Evolutionary conservation across 163 green algal species (phyloP), one percentile per base, ranked within the genome.

Genomic region (Coccomyxa subellipsoidea): DNA sequence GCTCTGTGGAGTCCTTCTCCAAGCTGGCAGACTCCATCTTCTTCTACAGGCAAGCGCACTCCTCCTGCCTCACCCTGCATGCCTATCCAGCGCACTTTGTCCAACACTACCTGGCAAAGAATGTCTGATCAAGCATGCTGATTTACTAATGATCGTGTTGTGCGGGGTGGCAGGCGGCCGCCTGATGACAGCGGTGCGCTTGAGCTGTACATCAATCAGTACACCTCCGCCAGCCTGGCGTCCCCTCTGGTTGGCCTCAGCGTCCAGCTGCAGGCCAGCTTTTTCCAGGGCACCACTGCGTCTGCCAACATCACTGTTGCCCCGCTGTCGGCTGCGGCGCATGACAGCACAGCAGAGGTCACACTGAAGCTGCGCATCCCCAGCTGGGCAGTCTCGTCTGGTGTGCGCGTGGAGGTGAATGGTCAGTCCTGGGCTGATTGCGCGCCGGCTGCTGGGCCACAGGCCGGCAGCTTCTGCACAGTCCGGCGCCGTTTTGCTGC

Each of bases 11-110:
- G 84, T 89, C 83, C 53, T 90, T 93, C 77, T 82, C 85, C 59
- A 93, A 93, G 85, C 85, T 95, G 38, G 87, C 87, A 0, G 92
- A 94, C 81, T 92, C 86, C 34, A 92, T 95, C 71, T 95, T 89
- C 83, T 94, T 95, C 86, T 80, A 82, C 31, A 87, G 81, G 84
- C 86, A 37, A 0, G 29, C 34, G n/a, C 34, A 0, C 40, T 0
- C 38, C 12, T 77, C 40, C 32, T 69, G 15, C 69, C n/a, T 18
- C 27, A 34, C 27, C 1, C 66, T 73, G 18, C 47, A 12, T 66
- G 47, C 12, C 12, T 12, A 12, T 66, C 12, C 47, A 66, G 12
- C 12, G 47, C 18, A 18, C 47, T 66, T 12, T 29, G 18, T 29
- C 12, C 12, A 29, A 29, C 18, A 12, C 47, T 66, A 29, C 12